Evolutionary conservation across 441 rosid species (phyloP), one percentile per base, ranked within the genome.

Genomic region (California macrophylla): DNA sequence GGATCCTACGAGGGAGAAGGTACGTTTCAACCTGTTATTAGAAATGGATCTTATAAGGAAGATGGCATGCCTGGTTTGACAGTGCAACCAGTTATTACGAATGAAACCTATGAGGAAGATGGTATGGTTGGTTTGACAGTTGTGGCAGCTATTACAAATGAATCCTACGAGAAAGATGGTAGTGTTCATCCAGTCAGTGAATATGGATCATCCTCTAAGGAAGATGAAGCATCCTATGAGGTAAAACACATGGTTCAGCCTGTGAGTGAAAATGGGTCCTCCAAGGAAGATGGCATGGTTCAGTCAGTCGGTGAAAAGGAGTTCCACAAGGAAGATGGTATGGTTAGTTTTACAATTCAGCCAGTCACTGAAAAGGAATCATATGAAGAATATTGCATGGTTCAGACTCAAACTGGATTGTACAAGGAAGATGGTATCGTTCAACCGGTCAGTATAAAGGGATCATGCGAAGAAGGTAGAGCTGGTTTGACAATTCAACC

Each of bases 341-440:
- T 3, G 26, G 61, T 54, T 8, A 6, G 10, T 50, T 50, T 50
- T 50, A 50, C 58, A 2, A 24, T 56, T 21, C 26, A 56, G 12
- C 62, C 62, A 56, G 25, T 21, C 13, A 56, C 15, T 56, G 16
- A 23, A 12, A 56, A 24, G 13, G 28, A 21, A 56, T 21, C 28
- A 9, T 9, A 50, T 24, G 38, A 10, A 32, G 16, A 62, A 24
- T 4, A 28, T 13, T 10, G 32, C 2, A 18, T 42, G 21, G 25
- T 25, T 34, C 12, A 24, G n/a, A 64, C 29, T 56, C 13, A 0
- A 72, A 71, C 0, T 78, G 72, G 67, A 18, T 68, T 84, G 0
- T 80, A 76, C 69, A 82, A 85, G 69, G 88, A 87, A 58, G 84
- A 73, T 38, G 82, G 75, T 1, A 72, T 69, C 68, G 13, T 0